Evolutionary conservation across 2,329 filamentous ascomycete species (phyloP).

Genomic region (Cyclaneusma minus): DNA sequence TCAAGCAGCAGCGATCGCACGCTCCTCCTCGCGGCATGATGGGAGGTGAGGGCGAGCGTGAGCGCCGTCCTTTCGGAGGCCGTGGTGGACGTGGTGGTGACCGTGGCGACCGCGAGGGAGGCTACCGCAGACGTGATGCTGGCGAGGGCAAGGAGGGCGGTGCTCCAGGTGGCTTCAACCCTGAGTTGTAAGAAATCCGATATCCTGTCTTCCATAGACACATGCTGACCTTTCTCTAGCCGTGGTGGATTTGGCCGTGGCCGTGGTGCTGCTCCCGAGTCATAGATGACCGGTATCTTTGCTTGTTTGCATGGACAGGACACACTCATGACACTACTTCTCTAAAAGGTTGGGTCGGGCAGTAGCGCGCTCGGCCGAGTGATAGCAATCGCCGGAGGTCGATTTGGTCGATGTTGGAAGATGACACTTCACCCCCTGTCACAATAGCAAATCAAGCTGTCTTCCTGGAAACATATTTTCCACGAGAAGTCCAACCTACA

Average conservation of each 20-base stretch:
- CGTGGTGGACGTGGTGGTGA: slow-evolving; percentile 56
- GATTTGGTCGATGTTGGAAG: slow-evolving; percentile 28
- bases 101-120: slow-evolving; percentile 68
- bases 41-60: slow-evolving; percentile 65
- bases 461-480: background rate
- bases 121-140: slow-evolving; percentile 82
- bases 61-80: slow-evolving; percentile 67
- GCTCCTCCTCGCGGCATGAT: slow-evolving; percentile 98
- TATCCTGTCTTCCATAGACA: slow-evolving; percentile 1
- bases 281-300: slow-evolving; percentile 21
- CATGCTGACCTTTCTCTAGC: slow-evolving; percentile 31
- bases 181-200: slow-evolving; percentile 56
- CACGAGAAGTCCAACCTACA: too few relatives aligned
- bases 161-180: slow-evolving; percentile 83
- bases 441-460: slow-evolving; percentile 21
- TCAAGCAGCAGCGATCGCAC: slow-evolving; percentile 99
- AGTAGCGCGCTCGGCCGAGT: slow-evolving; percentile 32
- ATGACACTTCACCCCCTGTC: slow-evolving; percentile 23
- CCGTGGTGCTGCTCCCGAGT: slow-evolving; percentile 60
- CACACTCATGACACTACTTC: slow-evolving; percentile 11
- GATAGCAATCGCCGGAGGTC: slow-evolving; percentile 31
- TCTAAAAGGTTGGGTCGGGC: slow-evolving; percentile 25
- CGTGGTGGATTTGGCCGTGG: slow-evolving; percentile 83
- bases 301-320: slow-evolving; percentile 21
- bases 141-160: slow-evolving; percentile 79